These are phyloP conservation scores for Groenewaldozyma sp. DNA, from an alignment of 1,139 yeast genomes.

Conservation along the genomic window DNA sequence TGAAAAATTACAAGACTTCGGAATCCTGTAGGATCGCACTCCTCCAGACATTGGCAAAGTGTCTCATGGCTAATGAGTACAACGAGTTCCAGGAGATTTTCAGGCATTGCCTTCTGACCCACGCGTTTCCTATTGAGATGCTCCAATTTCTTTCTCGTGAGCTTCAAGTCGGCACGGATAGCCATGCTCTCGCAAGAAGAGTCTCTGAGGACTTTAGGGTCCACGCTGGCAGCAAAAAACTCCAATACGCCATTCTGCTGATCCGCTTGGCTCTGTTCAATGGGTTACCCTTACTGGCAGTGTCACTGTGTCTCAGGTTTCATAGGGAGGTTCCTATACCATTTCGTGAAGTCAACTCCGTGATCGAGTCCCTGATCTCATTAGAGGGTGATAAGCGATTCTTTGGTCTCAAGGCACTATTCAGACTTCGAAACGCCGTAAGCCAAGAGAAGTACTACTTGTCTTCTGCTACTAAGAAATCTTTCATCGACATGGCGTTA, in stretches of 20 bases:
- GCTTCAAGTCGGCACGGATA: background rate
- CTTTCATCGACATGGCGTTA: conserved; percentile 11
- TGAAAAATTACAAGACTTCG: background rate
- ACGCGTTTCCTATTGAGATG: background rate
- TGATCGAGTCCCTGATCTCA: conserved; percentile 12
- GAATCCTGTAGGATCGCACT: background rate
- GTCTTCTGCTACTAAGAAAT: conserved; percentile 8
- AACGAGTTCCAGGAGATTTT: background rate
- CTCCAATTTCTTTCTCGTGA: background rate
- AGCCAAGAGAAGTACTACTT: conserved; percentile 7
- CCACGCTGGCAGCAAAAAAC: background rate
- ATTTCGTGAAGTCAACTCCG: conserved; percentile 5
- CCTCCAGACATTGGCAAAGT: conserved; percentile 3
- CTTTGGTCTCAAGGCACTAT: conserved; percentile 14
- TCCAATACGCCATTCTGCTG: conserved; percentile 1
- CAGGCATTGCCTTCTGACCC: background rate
- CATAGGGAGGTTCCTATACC: conserved; percentile 1
- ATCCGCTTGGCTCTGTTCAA: conserved; percentile 8
- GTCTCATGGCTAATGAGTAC: background rate
- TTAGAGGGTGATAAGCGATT: conserved; percentile 12
- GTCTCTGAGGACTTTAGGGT: background rate
- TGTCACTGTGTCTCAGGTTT: conserved; percentile 15
- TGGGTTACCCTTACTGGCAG: conserved; percentile 16
- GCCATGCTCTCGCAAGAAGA: background rate
- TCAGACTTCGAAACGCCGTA: conserved; percentile 4